A percentile compares a stretch with the other conserved stretches of the same genome.
phyloP scores from a whole-genome alignment of 345 rosid species.

The Syzygium jambos region DNA sequence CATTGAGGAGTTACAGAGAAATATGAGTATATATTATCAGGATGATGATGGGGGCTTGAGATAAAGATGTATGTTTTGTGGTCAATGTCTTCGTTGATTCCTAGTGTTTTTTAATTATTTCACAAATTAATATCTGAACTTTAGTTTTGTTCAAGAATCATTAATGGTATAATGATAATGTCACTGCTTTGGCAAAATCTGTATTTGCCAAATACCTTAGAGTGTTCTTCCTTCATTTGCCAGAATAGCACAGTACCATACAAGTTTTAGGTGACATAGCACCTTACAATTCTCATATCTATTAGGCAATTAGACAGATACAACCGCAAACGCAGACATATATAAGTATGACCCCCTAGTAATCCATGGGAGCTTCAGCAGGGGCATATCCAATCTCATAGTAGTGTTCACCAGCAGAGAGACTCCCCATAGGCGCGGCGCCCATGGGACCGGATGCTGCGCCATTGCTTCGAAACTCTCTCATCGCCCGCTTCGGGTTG shows the following conservation, averaged over 20 bases:
- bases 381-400: background rate
- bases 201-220: background rate
- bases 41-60: background rate
- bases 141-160: background rate
- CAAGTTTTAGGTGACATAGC: background rate
- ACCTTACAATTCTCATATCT: background rate
- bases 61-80: background rate
- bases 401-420: background rate
- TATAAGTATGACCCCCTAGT: background rate
- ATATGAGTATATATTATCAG: background rate
- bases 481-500: conserved; percentile 69
- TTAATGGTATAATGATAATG: background rate
- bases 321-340: background rate
- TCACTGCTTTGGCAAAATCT: background rate
- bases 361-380: background rate
- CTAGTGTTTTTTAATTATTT: background rate
- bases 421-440: background rate
- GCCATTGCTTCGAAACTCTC: conserved; percentile 54
- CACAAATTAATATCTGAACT: background rate
- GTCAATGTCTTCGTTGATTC: background rate
- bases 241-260: background rate
- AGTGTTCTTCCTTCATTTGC: background rate
- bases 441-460: conserved; percentile 33
- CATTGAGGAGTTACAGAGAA: background rate
- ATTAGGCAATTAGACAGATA: background rate